Base-by-base conservation (phyloP, 768 basidiomycete species). In the Suillus luteus region DNA sequence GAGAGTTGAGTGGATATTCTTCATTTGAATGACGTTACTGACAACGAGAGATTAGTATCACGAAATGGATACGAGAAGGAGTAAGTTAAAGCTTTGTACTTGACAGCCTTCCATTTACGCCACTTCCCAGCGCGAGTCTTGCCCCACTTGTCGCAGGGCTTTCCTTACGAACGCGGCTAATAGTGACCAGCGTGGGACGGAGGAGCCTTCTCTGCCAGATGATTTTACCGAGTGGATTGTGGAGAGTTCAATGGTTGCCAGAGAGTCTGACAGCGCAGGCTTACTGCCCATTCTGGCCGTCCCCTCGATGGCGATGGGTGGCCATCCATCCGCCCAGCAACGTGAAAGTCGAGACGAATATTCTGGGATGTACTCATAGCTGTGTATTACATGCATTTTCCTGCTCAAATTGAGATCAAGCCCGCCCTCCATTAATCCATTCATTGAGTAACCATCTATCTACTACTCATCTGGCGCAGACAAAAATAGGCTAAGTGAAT, bases 141-240 rank as follows among this genome's bases (percentile, higher is more conserved):
- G 89, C 71, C 89, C 89, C 15, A 80, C 84, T 62, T 90, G 89
- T 72, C 86, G 89, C 55, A 77, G 77, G 24, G 73, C 76, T 41
- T 76, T 90, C 11, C 62, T 82, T n/a, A 48, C 67, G 11, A 66
- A 65, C 9, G 64, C 64, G 27, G 66, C 15, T 43, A 10, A 38
- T 58, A n/a, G 27, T 37, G 62, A 66, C 33, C 71, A 65, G 61
- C 67, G 58, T 17, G 68, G 66, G 17, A 63, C 54, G 14, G 35
- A 43, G 17, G 14, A 43, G n/a, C 46, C 41, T 33, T 40, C 61
- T 19, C 31, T 61, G 17, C 15, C 64, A 35, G 62, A 64, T 17
- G 60, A 27, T 48, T 69, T 58, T 11, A 64, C 72, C 17, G 52
- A 33, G n/a, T 74, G 72, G 67, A 61, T 72, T 37, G 67, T 66